Evolutionary conservation across 345 rosid genomes (phyloP).

Genomic region (Brassica carinata): DNA sequence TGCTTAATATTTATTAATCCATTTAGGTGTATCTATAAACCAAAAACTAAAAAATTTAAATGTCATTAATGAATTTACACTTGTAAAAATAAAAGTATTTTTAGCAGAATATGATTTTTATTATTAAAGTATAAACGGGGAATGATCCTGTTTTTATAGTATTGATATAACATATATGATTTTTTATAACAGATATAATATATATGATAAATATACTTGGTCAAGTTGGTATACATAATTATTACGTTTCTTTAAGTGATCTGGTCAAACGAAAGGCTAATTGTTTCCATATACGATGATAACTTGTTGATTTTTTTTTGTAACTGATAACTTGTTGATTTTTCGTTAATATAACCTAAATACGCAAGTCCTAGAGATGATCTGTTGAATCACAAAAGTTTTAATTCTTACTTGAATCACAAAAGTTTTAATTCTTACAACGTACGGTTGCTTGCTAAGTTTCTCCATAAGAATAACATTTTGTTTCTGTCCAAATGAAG

Average conservation of each 20-base stretch:
- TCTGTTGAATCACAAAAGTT: neutral
- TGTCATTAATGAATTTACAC: too few species aligned
- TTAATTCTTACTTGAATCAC: neutral
- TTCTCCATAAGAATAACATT: neutral
- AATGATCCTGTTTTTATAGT: too few species aligned
- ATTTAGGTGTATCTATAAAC: too few species aligned
- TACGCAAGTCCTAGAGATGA: neutral
- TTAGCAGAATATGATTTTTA: too few species aligned
- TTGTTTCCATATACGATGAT: neutral
- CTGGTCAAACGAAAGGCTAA: conserved; percentile 21
- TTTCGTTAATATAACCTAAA: neutral
- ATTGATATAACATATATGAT: too few species aligned
- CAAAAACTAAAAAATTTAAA: too few species aligned
- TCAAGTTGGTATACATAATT: conserved; percentile 20
- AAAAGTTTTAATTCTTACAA: neutral
- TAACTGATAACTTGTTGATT: neutral
- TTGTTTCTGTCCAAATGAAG: neutral
- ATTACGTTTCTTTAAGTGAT: conserved; percentile 20
- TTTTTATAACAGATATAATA: neutral
- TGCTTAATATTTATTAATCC: too few species aligned
- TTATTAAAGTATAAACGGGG: too few species aligned
- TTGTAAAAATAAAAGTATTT: too few species aligned
- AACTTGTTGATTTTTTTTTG: neutral
- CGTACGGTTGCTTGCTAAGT: neutral
- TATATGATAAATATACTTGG: neutral